Evolutionary conservation across 371 early-diverging fungal genomes (phyloP).

Genomic region (Mucor irregularis): DNA sequence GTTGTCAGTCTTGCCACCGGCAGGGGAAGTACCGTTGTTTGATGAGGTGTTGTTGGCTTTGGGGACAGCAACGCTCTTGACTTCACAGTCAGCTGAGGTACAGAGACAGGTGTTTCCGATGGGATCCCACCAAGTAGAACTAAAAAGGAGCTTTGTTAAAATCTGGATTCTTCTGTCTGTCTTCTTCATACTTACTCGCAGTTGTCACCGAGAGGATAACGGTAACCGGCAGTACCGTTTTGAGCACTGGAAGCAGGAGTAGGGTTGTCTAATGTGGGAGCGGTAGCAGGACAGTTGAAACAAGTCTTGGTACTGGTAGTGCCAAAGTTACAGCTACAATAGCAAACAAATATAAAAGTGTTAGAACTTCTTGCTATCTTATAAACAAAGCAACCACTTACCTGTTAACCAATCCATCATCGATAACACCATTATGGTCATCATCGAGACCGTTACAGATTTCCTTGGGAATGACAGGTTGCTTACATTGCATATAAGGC

Average conservation of each 20-base stretch:
- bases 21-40: neutral
- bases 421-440: slow-evolving; percentile 46
- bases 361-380: neutral
- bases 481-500: slow-evolving; percentile 57
- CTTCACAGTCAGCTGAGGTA: slow-evolving; percentile 43
- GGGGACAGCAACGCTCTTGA: slow-evolving; percentile 45
- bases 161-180: neutral
- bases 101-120: slow-evolving; percentile 55
- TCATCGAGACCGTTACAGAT: slow-evolving; percentile 77
- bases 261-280: slow-evolving; percentile 56
- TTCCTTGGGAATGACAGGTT: slow-evolving; percentile 57
- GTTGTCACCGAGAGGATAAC: slow-evolving; percentile 53
- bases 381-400: slow-evolving; percentile 2
- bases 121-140: slow-evolving; percentile 75
- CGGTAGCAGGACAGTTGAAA: slow-evolving; percentile 61
- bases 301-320: slow-evolving; percentile 61
- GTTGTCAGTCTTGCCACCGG: neutral
- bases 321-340: slow-evolving; percentile 53
- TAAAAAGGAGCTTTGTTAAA: slow-evolving; percentile 1
- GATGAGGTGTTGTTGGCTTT: slow-evolving; percentile 6
- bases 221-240: slow-evolving; percentile 47
- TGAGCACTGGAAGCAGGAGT: slow-evolving; percentile 47
- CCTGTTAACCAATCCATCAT: slow-evolving; percentile 45
- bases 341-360: too few relatives aligned
- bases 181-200: slow-evolving; percentile 54